Conservation (phyloP, 441 rosid species). For the Theobroma grandiflorum region DNA sequence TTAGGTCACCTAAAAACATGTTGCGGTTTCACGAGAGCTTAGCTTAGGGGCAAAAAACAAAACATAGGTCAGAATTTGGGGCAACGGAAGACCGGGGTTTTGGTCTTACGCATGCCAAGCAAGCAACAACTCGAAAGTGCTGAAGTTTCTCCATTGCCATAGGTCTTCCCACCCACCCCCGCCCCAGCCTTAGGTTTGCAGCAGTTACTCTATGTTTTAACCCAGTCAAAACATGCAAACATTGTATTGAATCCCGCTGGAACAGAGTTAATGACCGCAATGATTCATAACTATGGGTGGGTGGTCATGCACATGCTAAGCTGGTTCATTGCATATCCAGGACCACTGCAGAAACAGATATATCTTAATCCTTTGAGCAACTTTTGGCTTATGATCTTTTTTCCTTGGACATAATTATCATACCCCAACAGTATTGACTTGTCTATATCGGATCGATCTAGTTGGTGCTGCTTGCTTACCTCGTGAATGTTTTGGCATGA, state of each 20-base stretch:
- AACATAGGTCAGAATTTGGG: neutral
- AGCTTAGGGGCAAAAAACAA: neutral
- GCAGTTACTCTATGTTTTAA: no score
- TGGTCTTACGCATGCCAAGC: neutral
- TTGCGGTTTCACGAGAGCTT: neutral
- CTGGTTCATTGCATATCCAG: no score
- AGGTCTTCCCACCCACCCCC: neutral
- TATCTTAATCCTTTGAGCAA: neutral
- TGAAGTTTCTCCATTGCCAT: neutral
- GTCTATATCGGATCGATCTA: neutral
- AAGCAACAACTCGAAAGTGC: neutral
- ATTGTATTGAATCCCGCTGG: no score
- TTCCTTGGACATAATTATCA: neutral
- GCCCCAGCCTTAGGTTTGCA: no score
- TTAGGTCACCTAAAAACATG: slow-evolving; percentile 9
- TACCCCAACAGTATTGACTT: neutral
- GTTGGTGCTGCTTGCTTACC: neutral
- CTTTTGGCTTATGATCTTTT: neutral
- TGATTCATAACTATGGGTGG: no score
- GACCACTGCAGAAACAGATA: neutral
- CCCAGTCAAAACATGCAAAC: no score
- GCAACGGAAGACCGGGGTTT: neutral
- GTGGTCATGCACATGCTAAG: no score
- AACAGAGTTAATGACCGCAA: no score
- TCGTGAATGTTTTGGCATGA: neutral